Percentiles rank a stretch among this genome's conserved stretches.
These are phyloP conservation scores for Starmerella geochares DNA, from an alignment of 805 yeast species.

Conservation along the genomic window DNA sequence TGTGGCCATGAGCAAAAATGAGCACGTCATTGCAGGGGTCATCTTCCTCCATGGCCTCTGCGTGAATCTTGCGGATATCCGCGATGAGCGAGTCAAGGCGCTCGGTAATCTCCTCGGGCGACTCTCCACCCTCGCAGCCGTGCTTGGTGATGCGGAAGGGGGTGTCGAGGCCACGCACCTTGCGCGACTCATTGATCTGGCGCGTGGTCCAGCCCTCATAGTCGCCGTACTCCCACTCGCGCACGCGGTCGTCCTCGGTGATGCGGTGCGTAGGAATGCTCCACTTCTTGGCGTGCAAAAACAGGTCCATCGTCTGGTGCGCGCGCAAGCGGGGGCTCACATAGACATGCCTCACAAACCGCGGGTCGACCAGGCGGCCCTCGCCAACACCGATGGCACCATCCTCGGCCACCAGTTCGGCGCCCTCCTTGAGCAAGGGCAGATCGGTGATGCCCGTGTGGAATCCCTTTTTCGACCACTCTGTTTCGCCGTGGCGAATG, in stretches of 20 bases:
- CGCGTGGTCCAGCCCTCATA: conserved; percentile 74
- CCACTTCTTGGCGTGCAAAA: conserved; percentile 42
- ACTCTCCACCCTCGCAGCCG: conserved; percentile 90
- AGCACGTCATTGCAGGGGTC: conserved; percentile 58
- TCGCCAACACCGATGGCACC: conserved; percentile 59
- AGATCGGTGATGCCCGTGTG: conserved; percentile 81
- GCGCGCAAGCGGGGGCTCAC: conserved; percentile 81
- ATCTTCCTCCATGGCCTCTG: conserved; percentile 27
- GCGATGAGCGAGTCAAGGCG: conserved; percentile 64
- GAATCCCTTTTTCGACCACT: conserved; percentile 91
- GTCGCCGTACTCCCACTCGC: conserved; percentile 96
- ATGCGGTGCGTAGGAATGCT: conserved; percentile 22
- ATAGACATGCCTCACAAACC: conserved; percentile 50
- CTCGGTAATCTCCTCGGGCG: conserved; percentile 50
- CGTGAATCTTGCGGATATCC: conserved; percentile 45
- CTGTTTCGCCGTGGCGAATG: conserved; percentile 58
- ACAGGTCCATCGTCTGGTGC: conserved; percentile 55
- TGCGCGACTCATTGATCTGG: conserved; percentile 43
- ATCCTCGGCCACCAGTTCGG: conserved; percentile 60
- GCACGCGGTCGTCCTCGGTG: conserved; percentile 44
- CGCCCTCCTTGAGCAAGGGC: conserved; percentile 68
- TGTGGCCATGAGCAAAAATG: conserved; percentile 89
- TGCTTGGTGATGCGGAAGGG: conserved; percentile 70
- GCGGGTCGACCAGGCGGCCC: conserved; percentile 53
- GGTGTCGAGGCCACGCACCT: conserved; percentile 14